Percentiles rank a stretch among this genome's conserved stretches.
Conservation (phyloP, 768 basidiomycete genomes). For the Tricholoma terreum region DNA sequence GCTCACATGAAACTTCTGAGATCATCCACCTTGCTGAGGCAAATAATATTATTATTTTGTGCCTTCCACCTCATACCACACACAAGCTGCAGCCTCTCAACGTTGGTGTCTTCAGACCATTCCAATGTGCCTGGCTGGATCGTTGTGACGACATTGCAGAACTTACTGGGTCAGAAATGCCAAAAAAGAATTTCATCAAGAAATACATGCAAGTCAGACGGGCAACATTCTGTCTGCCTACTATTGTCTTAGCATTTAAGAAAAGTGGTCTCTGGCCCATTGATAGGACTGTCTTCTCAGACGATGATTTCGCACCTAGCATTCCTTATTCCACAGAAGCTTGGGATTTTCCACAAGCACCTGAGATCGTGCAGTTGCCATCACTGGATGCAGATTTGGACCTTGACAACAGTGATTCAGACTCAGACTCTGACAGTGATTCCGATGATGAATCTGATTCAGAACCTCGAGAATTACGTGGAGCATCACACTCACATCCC, state of each 20-base stretch:
- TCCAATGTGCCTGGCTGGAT: slow-evolving; percentile 30
- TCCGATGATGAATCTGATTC: neutral
- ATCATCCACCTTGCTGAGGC: slow-evolving; percentile 25
- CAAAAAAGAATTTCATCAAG: neutral
- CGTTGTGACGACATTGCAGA: slow-evolving; percentile 12
- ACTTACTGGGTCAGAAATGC: neutral
- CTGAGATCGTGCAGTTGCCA: neutral
- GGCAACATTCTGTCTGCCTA: neutral
- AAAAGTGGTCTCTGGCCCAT: slow-evolving; percentile 1
- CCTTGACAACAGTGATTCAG: no score
- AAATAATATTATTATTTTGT: slow-evolving; percentile 31
- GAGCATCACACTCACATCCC: neutral
- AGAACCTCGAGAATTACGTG: neutral
- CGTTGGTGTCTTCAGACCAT: slow-evolving; percentile 38
- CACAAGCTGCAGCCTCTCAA: slow-evolving; percentile 44
- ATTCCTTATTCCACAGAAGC: neutral
- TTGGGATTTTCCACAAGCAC: neutral
- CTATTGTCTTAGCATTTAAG: neutral
- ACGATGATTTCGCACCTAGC: neutral
- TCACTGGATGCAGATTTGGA: neutral
- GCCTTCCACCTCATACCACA: slow-evolving; percentile 39
- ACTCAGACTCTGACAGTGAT: no score
- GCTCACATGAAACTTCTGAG: slow-evolving; percentile 30
- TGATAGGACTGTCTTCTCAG: neutral
- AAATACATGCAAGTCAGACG: neutral